A percentile compares a stretch with the other conserved stretches of the same genome.
phyloP scores from a whole-genome alignment of 1,139 yeast species.

The Lodderomyces theae region DNA sequence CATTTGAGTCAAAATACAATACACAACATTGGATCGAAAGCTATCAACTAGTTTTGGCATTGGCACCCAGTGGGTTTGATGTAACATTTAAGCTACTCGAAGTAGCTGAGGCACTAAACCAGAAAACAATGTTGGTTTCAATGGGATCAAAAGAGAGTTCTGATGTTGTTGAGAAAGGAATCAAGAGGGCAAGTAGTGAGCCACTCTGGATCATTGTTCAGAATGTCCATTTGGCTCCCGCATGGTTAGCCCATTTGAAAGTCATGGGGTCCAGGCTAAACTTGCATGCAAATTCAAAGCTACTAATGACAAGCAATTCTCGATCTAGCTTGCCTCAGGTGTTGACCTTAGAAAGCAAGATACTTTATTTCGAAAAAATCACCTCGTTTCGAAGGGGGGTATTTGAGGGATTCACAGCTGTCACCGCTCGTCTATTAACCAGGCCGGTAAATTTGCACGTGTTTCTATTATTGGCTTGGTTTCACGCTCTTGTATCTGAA shows the following conservation, averaged over 20 bases:
- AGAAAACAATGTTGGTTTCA: constrained; percentile 48
- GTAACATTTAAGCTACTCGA: constrained; percentile 55
- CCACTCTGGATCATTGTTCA: constrained; percentile 76
- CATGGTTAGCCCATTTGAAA: constrained; percentile 59
- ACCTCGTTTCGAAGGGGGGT: constrained; percentile 58
- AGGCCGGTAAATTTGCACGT: constrained; percentile 49
- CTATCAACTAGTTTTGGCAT: constrained; percentile 47
- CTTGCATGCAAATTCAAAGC: constrained; percentile 33
- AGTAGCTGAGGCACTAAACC: constrained; percentile 30
- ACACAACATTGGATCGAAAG: constrained; percentile 22
- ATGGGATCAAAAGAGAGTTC: constrained; percentile 77
- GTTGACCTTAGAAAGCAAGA: constrained; percentile 50
- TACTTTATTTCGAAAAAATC: constrained; percentile 58
- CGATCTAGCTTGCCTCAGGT: constrained; percentile 49
- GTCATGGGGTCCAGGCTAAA: constrained; percentile 34
- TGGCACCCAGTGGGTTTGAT: constrained; percentile 65
- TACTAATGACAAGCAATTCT: constrained; percentile 62
- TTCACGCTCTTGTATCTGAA: constrained; percentile 61
- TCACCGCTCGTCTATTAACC: constrained; percentile 19
- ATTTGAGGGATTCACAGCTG: constrained; percentile 36
- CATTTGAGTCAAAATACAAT: constrained; percentile 14
- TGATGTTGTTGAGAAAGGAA: constrained; percentile 51
- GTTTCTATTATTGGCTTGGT: constrained; percentile 63
- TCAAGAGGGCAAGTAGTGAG: constrained; percentile 41
- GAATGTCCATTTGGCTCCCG: constrained; percentile 69